Conservation (phyloP, 2,329 filamentous ascomycete species). For the Penicillium sp. region DNA sequence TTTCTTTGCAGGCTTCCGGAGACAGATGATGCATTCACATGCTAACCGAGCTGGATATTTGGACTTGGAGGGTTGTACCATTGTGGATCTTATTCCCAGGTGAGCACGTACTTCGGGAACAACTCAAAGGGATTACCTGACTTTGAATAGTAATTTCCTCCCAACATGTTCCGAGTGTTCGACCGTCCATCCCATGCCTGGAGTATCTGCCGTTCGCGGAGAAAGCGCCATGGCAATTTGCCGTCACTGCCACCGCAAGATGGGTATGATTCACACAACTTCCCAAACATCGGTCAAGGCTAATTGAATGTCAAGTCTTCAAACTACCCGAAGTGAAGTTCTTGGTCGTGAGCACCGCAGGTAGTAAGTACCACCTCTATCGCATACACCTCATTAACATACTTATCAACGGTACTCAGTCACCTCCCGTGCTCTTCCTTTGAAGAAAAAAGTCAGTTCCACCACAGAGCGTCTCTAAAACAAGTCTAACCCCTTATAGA, state of each 20-base stretch:
- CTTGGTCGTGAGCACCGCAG: constrained; percentile 62
- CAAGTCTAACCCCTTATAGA: constrained; percentile 22
- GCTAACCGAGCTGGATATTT: constrained; percentile 76
- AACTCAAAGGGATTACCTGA: constrained; percentile 1
- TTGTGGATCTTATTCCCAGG: constrained; percentile 73
- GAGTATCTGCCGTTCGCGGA: constrained; percentile 69
- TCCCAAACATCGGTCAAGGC: not conserved
- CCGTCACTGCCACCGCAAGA: constrained; percentile 74
- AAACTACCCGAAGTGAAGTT: constrained; percentile 77
- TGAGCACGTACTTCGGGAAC: constrained; percentile 29
- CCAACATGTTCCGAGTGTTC: constrained; percentile 78
- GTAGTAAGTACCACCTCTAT: constrained; percentile 34
- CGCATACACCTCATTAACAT: not conserved
- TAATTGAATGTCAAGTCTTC: constrained; percentile 50
- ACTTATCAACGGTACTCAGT: constrained; percentile 18
- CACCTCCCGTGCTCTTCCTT: constrained; percentile 27
- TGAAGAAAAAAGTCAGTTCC: constrained; percentile 38
- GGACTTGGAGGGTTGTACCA: constrained; percentile 70
- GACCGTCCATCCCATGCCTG: constrained; percentile 59
- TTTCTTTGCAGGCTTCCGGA: constrained; percentile 52
- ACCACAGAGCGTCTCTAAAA: not conserved
- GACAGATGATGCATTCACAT: constrained; percentile 69
- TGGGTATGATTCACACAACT: constrained; percentile 51
- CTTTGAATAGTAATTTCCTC: constrained; percentile 63
- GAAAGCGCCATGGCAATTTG: constrained; percentile 73